phyloP scores from a whole-genome alignment of 495 filamentous ascomycete genomes.

The Sordaria brevicollis region DNA sequence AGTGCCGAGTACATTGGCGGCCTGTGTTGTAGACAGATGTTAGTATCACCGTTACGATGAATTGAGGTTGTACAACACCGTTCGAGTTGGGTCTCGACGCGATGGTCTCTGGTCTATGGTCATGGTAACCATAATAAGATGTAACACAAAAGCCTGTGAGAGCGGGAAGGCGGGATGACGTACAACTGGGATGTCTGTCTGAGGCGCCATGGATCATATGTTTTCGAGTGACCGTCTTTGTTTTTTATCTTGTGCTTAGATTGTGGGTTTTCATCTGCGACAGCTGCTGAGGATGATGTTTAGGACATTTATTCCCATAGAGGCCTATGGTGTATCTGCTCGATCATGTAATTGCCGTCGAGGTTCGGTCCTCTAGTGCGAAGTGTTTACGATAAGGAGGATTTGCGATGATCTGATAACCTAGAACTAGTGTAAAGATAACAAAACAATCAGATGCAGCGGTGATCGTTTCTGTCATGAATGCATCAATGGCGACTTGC shows the following conservation, averaged over 20 bases:
- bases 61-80: neutral
- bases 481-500: neutral
- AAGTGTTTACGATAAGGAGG: neutral
- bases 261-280: neutral
- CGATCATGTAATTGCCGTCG: too few species aligned
- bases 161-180: neutral
- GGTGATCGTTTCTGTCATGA: too few species aligned
- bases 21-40: slow-evolving; percentile 12
- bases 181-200: slow-evolving; percentile 32
- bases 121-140: too few species aligned
- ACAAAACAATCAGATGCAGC: neutral
- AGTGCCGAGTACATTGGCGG: slow-evolving; percentile 37
- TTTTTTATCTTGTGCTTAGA: neutral
- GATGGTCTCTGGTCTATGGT: too few species aligned
- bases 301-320: neutral
- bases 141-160: neutral
- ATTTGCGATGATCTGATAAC: neutral
- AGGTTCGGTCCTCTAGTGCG: neutral
- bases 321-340: neutral
- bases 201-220: slow-evolving; percentile 34
- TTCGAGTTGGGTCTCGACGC: too few species aligned
- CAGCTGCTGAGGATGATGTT: neutral
- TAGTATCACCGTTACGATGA: neutral
- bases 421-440: too few species aligned
- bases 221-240: neutral